Evolutionary conservation across 768 basidiomycete genomes (phyloP), one percentile per base, ranked within the genome.

Genomic region (Arthromyces matolae): DNA sequence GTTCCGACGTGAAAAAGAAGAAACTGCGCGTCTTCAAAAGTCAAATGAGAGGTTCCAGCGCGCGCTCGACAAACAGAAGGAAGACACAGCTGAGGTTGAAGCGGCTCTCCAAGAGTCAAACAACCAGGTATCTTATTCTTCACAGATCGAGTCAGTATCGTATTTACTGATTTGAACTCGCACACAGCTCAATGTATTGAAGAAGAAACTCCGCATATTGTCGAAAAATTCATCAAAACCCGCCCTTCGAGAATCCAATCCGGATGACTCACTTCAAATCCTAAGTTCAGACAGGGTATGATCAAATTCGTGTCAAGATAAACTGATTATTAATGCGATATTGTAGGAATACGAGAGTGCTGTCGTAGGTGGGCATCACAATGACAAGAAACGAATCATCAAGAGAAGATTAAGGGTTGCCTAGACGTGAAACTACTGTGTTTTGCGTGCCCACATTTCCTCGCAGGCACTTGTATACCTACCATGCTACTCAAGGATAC

Each of bases 201-300:
- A 53, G 34, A 52, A 38, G 7, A 58, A 58, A 24, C 49, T 58
- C 23, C 36, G 28, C 7, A 38, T 42, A 12, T 45, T 58, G 23
- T 18, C 49, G 10, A 58, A 55, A 49, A 37, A 31, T 32, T 44
- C 31, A 14, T 19, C 13, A 16, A 55, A 19, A 31, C 42, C 29
- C 10, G n/a, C 9, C 6, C 12, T 4, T 16, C 7, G 22, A 1
- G 42, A 38, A 7, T 44, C 49, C 16, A 50, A 54, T 23, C 44
- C 52, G 5, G 55, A 59, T 5, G 55, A 55, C 29, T 59, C 57
- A 8, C 36, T 59, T 25, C 51, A 50, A 28, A 31, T 56, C 23
- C 43, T 55, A 24, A 45, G 24, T 13, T 47, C 53, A 2, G 24
- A 24, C 12, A 27, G 36, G 37, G 55, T 53, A 39, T 13, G 32